Conservation (phyloP, 345 rosid species). For the Gossypium anomalum region DNA sequence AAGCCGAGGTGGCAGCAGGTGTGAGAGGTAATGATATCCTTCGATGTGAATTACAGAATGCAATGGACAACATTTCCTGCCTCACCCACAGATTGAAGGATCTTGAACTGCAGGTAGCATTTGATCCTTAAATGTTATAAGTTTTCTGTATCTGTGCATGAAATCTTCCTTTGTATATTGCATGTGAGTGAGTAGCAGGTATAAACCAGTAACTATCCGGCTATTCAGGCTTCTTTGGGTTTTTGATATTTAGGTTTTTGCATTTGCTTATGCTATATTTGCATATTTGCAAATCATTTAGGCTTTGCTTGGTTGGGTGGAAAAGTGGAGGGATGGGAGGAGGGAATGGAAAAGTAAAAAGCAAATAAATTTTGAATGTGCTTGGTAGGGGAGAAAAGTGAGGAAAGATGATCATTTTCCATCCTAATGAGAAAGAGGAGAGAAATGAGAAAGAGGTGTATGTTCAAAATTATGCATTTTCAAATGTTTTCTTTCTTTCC, state of each 20-base stretch:
- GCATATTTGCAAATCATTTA: background rate
- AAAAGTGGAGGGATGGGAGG: too few species aligned
- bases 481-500: too few species aligned
- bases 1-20: slow-evolving; percentile 79
- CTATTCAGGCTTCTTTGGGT: background rate
- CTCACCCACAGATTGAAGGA: slow-evolving; percentile 65
- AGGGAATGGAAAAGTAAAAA: too few species aligned
- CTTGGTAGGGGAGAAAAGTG: too few species aligned
- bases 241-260: background rate
- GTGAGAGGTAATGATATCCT: slow-evolving; percentile 81
- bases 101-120: slow-evolving; percentile 73
- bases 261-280: background rate
- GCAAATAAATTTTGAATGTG: too few species aligned
- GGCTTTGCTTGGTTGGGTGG: too few species aligned
- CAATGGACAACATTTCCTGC: slow-evolving; percentile 65
- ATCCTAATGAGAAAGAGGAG: too few species aligned
- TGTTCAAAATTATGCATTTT: too few species aligned
- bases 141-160: background rate
- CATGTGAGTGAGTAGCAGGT: background rate
- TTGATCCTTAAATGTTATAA: background rate
- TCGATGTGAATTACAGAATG: slow-evolving; percentile 59
- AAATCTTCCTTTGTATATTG: background rate
- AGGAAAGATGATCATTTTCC: too few species aligned
- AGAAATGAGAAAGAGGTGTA: too few species aligned
- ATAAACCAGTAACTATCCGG: background rate